Conservation (phyloP, 2,329 filamentous ascomycete species). For the Xylaria sp. region DNA sequence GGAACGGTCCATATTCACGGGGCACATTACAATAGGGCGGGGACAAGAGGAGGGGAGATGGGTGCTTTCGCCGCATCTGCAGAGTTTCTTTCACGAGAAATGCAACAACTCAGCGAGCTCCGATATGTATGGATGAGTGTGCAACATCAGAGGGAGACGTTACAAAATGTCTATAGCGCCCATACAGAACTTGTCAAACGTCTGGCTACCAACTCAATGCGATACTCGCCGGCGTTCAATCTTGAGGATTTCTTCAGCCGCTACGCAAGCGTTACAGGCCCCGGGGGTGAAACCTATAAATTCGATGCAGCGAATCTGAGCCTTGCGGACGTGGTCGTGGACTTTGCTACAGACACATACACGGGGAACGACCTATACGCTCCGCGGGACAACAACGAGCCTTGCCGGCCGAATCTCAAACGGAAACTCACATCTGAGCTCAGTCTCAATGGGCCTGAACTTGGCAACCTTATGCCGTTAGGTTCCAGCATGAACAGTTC, state of each 20-base stretch:
- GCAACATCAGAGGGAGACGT: conserved; percentile 81
- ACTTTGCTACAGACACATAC: conserved; percentile 68
- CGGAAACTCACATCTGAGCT: conserved; percentile 58
- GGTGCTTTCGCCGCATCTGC: conserved; percentile 71
- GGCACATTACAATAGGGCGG: conserved; percentile 74
- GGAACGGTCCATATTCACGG: conserved; percentile 91
- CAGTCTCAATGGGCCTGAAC: conserved; percentile 54
- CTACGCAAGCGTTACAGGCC: conserved; percentile 69
- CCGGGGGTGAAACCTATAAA: conserved; percentile 66
- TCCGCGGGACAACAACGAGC: conserved; percentile 49
- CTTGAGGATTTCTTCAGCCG: conserved; percentile 89
- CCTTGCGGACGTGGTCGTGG: conserved; percentile 72
- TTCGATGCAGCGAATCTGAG: conserved; percentile 81
- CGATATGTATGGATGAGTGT: conserved; percentile 80
- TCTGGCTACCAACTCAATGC: conserved; percentile 72
- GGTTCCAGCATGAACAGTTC: conserved; percentile 45
- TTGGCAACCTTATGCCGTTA: conserved; percentile 52
- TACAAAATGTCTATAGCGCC: conserved; percentile 81
- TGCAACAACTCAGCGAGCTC: conserved; percentile 81
- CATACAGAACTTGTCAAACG: conserved; percentile 83
- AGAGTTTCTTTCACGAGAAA: conserved; percentile 79
- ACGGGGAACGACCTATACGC: conserved; percentile 60
- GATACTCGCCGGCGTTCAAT: conserved; percentile 82
- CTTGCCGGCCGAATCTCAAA: conserved; percentile 57
- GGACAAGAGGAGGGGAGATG: conserved; percentile 57